A percentile compares a stretch with the other conserved stretches of the same genome.
Conservation (phyloP, 768 basidiomycete species). For the Myochromella boudieri region DNA sequence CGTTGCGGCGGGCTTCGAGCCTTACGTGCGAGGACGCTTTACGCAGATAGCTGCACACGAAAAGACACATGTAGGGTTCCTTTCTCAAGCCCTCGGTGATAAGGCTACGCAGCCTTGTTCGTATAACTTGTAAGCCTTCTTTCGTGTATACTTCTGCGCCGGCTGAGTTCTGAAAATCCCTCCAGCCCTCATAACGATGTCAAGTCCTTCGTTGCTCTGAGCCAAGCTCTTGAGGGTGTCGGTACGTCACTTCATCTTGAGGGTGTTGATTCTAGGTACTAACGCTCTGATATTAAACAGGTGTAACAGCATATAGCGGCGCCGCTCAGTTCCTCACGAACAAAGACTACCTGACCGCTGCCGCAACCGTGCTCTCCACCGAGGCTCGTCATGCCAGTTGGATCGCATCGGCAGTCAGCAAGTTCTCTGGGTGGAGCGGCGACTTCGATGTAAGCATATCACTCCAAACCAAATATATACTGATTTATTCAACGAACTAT, state of each 20-base stretch:
- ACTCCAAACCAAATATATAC: conserved; percentile 1
- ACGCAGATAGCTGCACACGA: conserved; percentile 53
- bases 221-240: conserved; percentile 55
- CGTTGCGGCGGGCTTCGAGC: conserved; percentile 41
- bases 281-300: conserved; percentile 13
- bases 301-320: conserved; percentile 53
- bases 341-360: conserved; percentile 48
- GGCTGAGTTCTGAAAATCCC: not conserved
- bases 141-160: not conserved
- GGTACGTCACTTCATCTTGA: conserved; percentile 22
- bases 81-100: conserved; percentile 37
- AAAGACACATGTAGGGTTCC: conserved; percentile 45
- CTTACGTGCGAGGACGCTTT: conserved; percentile 47
- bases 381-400: conserved; percentile 62
- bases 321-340: conserved; percentile 46
- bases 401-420: conserved; percentile 45
- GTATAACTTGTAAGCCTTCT: conserved; percentile 50
- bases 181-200: conserved; percentile 49
- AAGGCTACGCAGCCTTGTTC: conserved; percentile 54
- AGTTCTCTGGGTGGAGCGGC: conserved; percentile 46
- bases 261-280: not conserved
- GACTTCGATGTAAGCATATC: conserved; percentile 42
- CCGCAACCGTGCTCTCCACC: conserved; percentile 54
- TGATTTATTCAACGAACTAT: not conserved
- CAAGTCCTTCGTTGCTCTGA: conserved; percentile 46